Conservation (phyloP, 2,329 filamentous ascomycete species). For the Claviceps maximensis region DNA sequence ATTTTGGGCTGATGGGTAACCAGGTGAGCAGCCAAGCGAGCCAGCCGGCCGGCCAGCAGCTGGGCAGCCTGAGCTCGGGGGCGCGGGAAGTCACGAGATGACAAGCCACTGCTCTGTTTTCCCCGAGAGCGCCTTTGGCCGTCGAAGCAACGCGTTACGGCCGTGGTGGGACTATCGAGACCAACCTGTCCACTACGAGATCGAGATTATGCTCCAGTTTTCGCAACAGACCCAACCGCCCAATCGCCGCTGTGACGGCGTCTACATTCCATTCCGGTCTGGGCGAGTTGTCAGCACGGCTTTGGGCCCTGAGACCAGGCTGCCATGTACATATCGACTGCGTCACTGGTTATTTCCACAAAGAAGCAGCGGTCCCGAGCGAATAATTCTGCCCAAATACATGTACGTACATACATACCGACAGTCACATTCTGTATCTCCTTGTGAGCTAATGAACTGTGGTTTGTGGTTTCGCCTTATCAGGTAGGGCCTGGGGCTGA, state of each 20-base stretch:
- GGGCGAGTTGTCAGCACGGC: not conserved
- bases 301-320: not conserved
- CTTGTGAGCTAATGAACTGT: not conserved
- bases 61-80: not conserved
- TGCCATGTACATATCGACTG: not conserved
- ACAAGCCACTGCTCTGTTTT: not conserved
- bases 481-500: not conserved
- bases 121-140: not conserved
- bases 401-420: not conserved
- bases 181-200: not conserved
- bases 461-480: not conserved
- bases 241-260: not conserved
- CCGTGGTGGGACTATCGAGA: not conserved
- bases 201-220: not conserved
- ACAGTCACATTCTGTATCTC: no score
- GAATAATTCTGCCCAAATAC: not conserved
- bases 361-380: no score
- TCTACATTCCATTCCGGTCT: not conserved
- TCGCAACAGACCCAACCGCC: not conserved
- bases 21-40: not conserved
- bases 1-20: not conserved
- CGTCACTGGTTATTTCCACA: not conserved
- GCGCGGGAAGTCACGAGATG: no score
- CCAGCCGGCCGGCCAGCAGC: no score
- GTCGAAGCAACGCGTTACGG: not conserved